Conservation (phyloP, 495 filamentous ascomycete genomes). For the Tetracladium marchalianum region DNA sequence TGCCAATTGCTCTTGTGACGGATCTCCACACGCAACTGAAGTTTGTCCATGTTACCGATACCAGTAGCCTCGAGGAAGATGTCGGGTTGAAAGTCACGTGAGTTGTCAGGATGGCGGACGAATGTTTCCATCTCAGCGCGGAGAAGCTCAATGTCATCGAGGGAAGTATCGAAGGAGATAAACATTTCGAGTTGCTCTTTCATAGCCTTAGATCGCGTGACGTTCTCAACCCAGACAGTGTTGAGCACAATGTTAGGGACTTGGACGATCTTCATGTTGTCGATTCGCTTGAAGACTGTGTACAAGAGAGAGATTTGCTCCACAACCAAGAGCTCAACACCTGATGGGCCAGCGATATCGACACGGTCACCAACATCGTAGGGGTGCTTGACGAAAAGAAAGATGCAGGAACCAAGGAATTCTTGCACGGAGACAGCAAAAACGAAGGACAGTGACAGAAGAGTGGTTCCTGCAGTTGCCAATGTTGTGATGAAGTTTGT, state of each 20-base stretch:
- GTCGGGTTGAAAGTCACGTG: constrained; percentile 82
- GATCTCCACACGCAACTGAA: constrained; percentile 74
- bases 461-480: constrained; percentile 86
- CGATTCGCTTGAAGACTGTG: constrained; percentile 81
- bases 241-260: constrained; percentile 82
- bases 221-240: constrained; percentile 85
- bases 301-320: constrained; percentile 92
- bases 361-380: constrained; percentile 89
- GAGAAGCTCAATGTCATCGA: constrained; percentile 78
- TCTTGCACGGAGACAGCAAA: constrained; percentile 89
- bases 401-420: constrained; percentile 91
- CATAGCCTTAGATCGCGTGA: constrained; percentile 84
- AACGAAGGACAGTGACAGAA: constrained; percentile 89
- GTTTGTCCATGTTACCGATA: constrained; percentile 79
- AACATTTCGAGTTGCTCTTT: constrained; percentile 71
- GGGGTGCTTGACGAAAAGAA: constrained; percentile 94
- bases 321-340: constrained; percentile 60
- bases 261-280: constrained; percentile 75
- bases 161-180: constrained; percentile 73
- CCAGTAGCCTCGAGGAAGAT: constrained; percentile 67
- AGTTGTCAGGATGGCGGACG: constrained; percentile 77
- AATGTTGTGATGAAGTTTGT: constrained; percentile 76
- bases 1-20: constrained; percentile 96
- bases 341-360: constrained; percentile 53
- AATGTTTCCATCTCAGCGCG: constrained; percentile 75